Conservation (phyloP, 306 rosid species). For the Cicer chorassanicum region DNA sequence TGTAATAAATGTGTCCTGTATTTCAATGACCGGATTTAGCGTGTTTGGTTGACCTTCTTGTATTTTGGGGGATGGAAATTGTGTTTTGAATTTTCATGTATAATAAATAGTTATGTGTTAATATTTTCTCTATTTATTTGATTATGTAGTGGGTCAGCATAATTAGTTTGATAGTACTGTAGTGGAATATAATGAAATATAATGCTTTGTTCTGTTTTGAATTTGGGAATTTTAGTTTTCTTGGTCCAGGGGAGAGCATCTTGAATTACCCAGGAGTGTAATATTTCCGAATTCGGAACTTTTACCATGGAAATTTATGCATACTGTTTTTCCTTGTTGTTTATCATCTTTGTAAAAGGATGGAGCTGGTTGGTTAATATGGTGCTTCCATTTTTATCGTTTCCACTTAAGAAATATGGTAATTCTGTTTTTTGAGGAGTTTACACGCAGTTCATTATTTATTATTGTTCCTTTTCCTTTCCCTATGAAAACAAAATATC, state of each 20-base stretch:
- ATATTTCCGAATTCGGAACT: slow-evolving; percentile 41
- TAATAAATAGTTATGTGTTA: slow-evolving; percentile 7
- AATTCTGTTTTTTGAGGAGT: slow-evolving; percentile 17
- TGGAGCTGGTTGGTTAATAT: slow-evolving; percentile 33
- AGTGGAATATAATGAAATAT: slow-evolving; percentile 38
- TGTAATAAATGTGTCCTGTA: slow-evolving; percentile 45
- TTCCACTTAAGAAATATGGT: slow-evolving; percentile 19
- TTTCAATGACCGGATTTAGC: slow-evolving; percentile 37
- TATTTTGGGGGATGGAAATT: slow-evolving; percentile 18
- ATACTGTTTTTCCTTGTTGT: slow-evolving; percentile 14
- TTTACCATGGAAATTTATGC: slow-evolving; percentile 26
- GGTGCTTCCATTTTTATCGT: slow-evolving; percentile 23
- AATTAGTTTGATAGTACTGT: slow-evolving; percentile 39
- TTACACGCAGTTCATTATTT: slow-evolving; percentile 12
- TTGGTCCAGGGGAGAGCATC: slow-evolving; percentile 35
- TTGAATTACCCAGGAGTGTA: slow-evolving; percentile 41
- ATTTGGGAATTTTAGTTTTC: slow-evolving; percentile 45
- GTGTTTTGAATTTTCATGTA: slow-evolving; percentile 2
- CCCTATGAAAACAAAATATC: background rate
- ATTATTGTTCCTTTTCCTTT: slow-evolving; percentile 9
- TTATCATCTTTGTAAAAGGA: slow-evolving; percentile 17
- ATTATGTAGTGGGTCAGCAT: slow-evolving; percentile 44
- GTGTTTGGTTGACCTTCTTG: slow-evolving; percentile 44
- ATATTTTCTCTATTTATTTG: slow-evolving; percentile 34
- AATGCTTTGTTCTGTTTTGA: slow-evolving; percentile 39